Evolutionary conservation across 805 yeast species (phyloP), one percentile per base, ranked within the genome.

Genomic region (Blastobotrys parvus): DNA sequence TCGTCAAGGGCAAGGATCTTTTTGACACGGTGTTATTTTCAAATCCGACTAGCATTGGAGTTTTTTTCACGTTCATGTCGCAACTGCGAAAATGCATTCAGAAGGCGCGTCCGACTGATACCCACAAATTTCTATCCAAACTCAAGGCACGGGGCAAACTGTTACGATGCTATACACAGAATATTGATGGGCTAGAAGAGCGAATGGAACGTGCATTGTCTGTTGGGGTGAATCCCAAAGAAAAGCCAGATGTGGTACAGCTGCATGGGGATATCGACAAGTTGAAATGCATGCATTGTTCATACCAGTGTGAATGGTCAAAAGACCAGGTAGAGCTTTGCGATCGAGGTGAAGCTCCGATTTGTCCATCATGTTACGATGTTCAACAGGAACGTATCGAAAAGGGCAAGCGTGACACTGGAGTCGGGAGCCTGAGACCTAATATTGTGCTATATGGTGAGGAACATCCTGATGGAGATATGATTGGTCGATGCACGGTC

Each of bases 401-500:
- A 44, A 62, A 69, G 15, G 97, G 97, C 3, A 88, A 88, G 60
- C 64, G 98, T 44, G 59, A 74, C 6, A 77, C 83, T 1, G 81
- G 85, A 0, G 75, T 81, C 3, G 98, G 98, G 0, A 62, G 77
- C 20, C 64, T 92, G 35, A 71, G 96, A 44, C 98, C 98, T 3
- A 82, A 82, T 54, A 88, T 90, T 45, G 95, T 90, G 1, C 69
- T 90, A 18, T 90, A 90, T 60, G 97, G 97, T 1, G 97, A 90
- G 58, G 80, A 88, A 54, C 97, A 90, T 61, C 96, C 96, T 1
- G 77, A 78, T 48, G 78, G 88, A 3, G 95, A 86, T 47, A 64
- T 70, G n/a, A 77, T 90, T 34, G 82, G 94, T 2, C 71, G 70
- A 38, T 87, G 88, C 5, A 63, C 85, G 32, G 71, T 68, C 39